phyloP scores from a whole-genome alignment of 1,139 yeast genomes.

The Taphrina deformans region DNA sequence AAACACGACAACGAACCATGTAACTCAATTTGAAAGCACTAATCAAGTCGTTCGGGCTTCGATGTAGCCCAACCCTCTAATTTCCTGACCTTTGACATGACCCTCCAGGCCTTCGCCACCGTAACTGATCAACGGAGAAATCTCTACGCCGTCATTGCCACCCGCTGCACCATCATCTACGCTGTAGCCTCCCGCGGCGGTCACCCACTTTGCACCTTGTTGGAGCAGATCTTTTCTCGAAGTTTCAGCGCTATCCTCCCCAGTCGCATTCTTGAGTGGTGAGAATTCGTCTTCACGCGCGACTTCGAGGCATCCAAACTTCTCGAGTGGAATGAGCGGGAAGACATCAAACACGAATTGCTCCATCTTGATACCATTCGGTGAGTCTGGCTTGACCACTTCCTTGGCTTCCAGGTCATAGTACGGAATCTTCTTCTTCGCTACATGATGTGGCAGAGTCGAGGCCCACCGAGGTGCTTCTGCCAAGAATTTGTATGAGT shows the following conservation, averaged over 20 bases:
- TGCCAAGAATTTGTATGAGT: slow-evolving; percentile 70
- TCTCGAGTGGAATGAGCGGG: slow-evolving; percentile 67
- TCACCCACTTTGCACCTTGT: slow-evolving; percentile 77
- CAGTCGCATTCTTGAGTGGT: slow-evolving; percentile 78
- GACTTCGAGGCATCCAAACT: slow-evolving; percentile 92
- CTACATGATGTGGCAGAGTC: slow-evolving; percentile 87
- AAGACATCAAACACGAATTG: slow-evolving; percentile 97
- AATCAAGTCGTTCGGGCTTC: slow-evolving; percentile 3
- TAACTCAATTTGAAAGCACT: too few relatives aligned
- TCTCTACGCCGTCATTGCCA: slow-evolving; percentile 57
- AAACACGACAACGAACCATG: too few relatives aligned
- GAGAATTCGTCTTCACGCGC: slow-evolving; percentile 82
- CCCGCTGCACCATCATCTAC: slow-evolving; percentile 38
- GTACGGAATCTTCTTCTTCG: slow-evolving; percentile 80
- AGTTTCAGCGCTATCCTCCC: slow-evolving; percentile 80
- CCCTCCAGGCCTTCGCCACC: slow-evolving; percentile 76
- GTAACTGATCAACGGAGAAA: slow-evolving; percentile 71
- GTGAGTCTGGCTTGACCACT: slow-evolving; percentile 60
- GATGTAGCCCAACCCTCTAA: slow-evolving; percentile 17
- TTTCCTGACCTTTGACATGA: slow-evolving; percentile 15
- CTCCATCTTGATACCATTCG: slow-evolving; percentile 92
- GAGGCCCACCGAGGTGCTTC: slow-evolving; percentile 69
- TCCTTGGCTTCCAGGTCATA: slow-evolving; percentile 55
- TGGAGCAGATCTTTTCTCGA: slow-evolving; percentile 66
- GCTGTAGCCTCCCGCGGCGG: slow-evolving; percentile 65